A percentile compares a stretch with the other conserved stretches of the same genome.
These are phyloP conservation scores for Mollisia scopiformis DNA, from an alignment of 2,329 filamentous ascomycete genomes.

Conservation along the genomic window DNA sequence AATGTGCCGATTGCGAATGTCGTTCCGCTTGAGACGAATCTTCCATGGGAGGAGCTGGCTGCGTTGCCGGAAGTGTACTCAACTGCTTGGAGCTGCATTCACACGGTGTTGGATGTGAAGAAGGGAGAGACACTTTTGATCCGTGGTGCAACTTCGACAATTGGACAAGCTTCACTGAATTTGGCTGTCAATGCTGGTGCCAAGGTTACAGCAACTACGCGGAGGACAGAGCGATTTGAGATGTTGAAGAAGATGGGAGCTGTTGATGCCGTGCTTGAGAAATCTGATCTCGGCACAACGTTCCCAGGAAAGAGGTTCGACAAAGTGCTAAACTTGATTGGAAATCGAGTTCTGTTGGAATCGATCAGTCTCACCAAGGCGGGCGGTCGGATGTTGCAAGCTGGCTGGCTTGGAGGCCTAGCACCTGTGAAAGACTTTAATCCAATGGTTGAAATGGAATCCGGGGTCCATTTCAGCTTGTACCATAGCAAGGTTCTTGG, in stretches of 20 bases:
- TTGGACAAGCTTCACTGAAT: conserved; percentile 45
- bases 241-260: conserved; percentile 37
- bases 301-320: conserved; percentile 37
- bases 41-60: conserved; percentile 44
- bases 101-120: conserved; percentile 40
- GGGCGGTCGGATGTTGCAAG: conserved; percentile 42
- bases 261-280: conserved; percentile 32
- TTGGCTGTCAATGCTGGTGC: conserved; percentile 41
- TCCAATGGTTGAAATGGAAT: conserved; percentile 16
- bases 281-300: conserved; percentile 21
- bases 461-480: conserved; percentile 20
- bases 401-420: conserved; percentile 45
- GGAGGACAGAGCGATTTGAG: conserved; percentile 35
- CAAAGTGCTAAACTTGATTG: conserved; percentile 42
- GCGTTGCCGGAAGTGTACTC: conserved; percentile 45
- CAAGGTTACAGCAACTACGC: conserved; percentile 43
- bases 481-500: conserved; percentile 20
- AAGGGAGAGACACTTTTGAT: conserved; percentile 41
- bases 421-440: conserved; percentile 36
- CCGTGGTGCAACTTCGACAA: conserved; percentile 44
- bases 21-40: conserved; percentile 29
- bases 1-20: conserved; percentile 40
- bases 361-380: conserved; percentile 39
- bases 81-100: conserved; percentile 44
- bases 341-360: conserved; percentile 43